Evolutionary conservation across 768 basidiomycete genomes (phyloP).

Genomic region (Tylopilus felleus): DNA sequence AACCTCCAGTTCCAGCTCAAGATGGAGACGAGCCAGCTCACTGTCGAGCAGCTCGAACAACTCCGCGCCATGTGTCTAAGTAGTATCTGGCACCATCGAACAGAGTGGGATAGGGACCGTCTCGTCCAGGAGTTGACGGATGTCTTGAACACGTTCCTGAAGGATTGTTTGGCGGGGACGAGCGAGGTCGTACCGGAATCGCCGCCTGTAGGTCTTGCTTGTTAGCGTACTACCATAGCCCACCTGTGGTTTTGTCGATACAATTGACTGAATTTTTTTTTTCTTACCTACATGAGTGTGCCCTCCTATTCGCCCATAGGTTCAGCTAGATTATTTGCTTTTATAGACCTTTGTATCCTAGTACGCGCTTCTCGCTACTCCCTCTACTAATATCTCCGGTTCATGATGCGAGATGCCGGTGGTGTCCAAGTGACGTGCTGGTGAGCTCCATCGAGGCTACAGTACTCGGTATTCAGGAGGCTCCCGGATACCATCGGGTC

Average conservation of each 20-base stretch:
- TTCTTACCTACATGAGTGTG: not conserved
- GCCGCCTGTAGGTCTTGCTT: constrained; percentile 2
- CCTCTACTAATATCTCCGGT: too few species aligned
- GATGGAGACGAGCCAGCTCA: constrained; percentile 55
- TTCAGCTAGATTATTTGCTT: constrained; percentile 22
- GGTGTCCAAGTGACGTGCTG: too few species aligned
- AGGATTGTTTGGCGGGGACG: constrained; percentile 47
- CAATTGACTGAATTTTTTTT: not conserved
- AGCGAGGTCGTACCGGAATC: constrained; percentile 3
- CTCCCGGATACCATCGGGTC: too few species aligned
- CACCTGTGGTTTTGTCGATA: not conserved
- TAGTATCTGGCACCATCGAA: constrained; percentile 76
- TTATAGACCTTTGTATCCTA: constrained; percentile 27
- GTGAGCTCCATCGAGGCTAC: too few species aligned
- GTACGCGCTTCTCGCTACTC: not conserved
- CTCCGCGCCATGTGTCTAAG: constrained; percentile 81
- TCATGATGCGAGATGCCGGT: too few species aligned
- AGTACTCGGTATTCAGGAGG: too few species aligned
- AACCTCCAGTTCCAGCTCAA: constrained; percentile 49
- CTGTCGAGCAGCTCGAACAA: constrained; percentile 90
- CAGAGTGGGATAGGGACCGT: constrained; percentile 77
- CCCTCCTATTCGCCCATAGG: not conserved
- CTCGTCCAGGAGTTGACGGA: constrained; percentile 58
- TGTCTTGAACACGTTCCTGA: constrained; percentile 61
- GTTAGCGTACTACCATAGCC: not conserved